phyloP scores from a whole-genome alignment of 1,139 yeast genomes.

The Candida tetrigidarum region DNA sequence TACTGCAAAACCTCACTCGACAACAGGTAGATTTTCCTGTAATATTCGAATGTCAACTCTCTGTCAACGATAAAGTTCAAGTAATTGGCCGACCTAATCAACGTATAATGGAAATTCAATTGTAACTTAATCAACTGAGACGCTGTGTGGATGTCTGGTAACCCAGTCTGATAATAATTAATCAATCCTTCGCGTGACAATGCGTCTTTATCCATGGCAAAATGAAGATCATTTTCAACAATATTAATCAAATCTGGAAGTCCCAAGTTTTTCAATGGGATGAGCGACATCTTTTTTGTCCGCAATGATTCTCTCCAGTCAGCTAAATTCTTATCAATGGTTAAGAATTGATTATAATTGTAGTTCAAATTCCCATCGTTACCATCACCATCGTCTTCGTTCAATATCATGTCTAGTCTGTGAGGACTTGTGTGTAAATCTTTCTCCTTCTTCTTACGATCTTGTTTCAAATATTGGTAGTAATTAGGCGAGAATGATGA shows the following conservation, averaged over 20 bases:
- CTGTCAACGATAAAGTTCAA: constrained; percentile 51
- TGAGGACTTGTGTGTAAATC: constrained; percentile 31
- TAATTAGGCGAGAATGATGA: constrained; percentile 54
- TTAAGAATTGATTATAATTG: constrained; percentile 48
- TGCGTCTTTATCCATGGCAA: constrained; percentile 29
- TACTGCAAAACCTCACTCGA: constrained; percentile 46
- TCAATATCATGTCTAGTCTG: constrained; percentile 47
- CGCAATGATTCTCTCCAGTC: constrained; percentile 49
- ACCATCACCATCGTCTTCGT: constrained; percentile 55
- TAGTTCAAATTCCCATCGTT: constrained; percentile 55
- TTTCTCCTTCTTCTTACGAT: constrained; percentile 22
- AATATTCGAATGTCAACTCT: constrained; percentile 43
- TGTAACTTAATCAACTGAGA: constrained; percentile 47
- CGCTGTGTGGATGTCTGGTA: constrained; percentile 47
- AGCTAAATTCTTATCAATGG: constrained; percentile 47
- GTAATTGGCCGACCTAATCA: constrained; percentile 50
- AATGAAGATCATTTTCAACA: constrained; percentile 36
- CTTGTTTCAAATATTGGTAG: constrained; percentile 46
- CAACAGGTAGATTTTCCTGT: constrained; percentile 39
- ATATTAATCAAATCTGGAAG: constrained; percentile 31
- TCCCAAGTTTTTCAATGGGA: constrained; percentile 43
- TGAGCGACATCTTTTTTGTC: constrained; percentile 30
- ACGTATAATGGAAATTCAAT: constrained; percentile 47
- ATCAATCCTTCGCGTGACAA: constrained; percentile 34
- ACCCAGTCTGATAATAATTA: constrained; percentile 36